phyloP scores from a whole-genome alignment of 495 filamentous ascomycete species.

The Chaetomium fimeti region DNA sequence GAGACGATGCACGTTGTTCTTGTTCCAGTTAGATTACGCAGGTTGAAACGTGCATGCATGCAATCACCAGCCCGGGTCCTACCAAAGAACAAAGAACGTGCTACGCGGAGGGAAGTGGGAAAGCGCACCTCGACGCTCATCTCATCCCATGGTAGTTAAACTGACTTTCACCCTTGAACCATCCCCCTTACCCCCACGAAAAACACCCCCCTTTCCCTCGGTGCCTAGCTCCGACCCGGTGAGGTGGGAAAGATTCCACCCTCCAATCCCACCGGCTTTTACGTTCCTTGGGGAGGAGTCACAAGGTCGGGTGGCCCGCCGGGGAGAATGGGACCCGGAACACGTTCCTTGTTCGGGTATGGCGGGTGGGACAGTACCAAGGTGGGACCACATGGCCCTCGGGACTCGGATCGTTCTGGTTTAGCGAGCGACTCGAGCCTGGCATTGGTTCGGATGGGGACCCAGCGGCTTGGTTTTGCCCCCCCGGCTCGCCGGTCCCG shows the following conservation, averaged over 20 bases:
- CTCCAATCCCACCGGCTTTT: neutral
- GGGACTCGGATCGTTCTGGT: neutral
- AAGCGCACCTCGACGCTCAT: neutral
- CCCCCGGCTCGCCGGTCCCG: neutral
- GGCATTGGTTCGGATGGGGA: neutral
- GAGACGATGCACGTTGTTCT: neutral
- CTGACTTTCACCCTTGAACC: neutral
- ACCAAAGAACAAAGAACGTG: neutral
- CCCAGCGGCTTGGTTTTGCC: neutral
- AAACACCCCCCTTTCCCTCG: neutral
- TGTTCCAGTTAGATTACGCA: neutral
- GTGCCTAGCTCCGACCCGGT: neutral
- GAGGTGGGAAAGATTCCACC: no score
- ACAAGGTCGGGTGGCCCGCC: neutral
- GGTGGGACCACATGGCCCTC: neutral
- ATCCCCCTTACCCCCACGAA: neutral
- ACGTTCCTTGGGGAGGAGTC: neutral
- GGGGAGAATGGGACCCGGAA: neutral
- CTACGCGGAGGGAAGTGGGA: neutral
- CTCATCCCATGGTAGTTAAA: neutral
- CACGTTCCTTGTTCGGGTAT: neutral
- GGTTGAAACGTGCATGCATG: conserved; percentile 7
- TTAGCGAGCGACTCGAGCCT: neutral
- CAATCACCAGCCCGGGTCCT: neutral
- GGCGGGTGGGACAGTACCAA: neutral